Conservation (phyloP, 495 filamentous ascomycete species). For the Cercophora scortea region DNA sequence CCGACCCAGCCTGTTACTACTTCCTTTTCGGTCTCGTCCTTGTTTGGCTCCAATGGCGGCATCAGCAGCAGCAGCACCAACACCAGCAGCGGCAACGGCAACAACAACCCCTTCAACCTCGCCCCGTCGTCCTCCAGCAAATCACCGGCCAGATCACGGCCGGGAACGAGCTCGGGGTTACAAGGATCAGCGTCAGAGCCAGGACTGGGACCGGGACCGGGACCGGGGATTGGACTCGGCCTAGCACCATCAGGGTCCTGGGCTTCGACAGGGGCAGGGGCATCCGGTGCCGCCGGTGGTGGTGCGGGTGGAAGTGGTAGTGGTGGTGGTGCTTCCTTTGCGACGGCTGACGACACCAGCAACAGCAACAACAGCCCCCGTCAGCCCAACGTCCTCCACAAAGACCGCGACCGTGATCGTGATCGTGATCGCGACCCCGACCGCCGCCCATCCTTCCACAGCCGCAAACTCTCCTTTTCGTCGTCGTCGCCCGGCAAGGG, state of each 20-base stretch:
- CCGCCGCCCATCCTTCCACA: slow-evolving; percentile 35
- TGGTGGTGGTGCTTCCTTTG: too few species aligned
- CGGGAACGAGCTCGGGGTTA: slow-evolving; percentile 33
- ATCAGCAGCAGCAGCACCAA: too few species aligned
- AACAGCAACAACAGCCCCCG: slow-evolving; percentile 13
- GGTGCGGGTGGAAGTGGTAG: too few species aligned
- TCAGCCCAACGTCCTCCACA: slow-evolving; percentile 28
- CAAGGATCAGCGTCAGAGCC: slow-evolving; percentile 1
- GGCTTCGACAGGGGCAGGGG: slow-evolving; percentile 1
- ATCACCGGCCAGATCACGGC: slow-evolving; percentile 24
- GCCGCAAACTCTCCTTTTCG: slow-evolving; percentile 34
- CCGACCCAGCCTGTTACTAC: too few species aligned
- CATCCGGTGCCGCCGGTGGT: not conserved
- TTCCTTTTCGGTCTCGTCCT: too few species aligned
- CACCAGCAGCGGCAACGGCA: too few species aligned
- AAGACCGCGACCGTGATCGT: slow-evolving; percentile 35
- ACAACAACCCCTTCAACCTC: not conserved
- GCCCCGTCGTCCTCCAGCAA: not conserved
- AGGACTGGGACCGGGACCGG: slow-evolving; percentile 4
- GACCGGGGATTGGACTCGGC: not conserved
- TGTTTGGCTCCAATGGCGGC: too few species aligned
- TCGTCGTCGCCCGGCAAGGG: slow-evolving; percentile 17
- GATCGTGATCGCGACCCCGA: slow-evolving; percentile 8
- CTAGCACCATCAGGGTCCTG: too few species aligned
- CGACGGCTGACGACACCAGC: not conserved